Evolutionary conservation across 345 rosid species (phyloP).

Genomic region (Corchorus capsularis): DNA sequence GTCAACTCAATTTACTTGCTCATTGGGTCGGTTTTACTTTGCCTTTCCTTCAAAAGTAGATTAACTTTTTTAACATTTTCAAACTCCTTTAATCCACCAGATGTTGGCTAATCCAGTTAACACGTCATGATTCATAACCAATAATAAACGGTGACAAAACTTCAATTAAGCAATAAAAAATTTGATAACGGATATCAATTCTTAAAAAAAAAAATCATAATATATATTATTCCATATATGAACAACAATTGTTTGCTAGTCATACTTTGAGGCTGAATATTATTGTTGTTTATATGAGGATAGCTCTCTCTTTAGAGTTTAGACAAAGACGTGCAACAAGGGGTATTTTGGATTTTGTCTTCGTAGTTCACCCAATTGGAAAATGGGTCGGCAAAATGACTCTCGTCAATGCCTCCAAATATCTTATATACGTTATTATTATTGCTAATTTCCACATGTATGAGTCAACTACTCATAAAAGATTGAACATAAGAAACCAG

Average conservation of each 20-base stretch:
- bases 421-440: too few relatives aligned
- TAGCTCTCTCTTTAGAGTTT: not conserved
- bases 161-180: not conserved
- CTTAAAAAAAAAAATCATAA: not conserved
- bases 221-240: not conserved
- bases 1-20: not conserved
- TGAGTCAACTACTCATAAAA: not conserved
- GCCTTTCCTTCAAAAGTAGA: not conserved
- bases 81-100: not conserved
- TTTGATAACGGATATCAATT: not conserved
- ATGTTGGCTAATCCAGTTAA: not conserved
- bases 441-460: not conserved
- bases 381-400: not conserved
- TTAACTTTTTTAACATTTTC: not conserved
- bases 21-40: not conserved
- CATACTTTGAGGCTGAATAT: not conserved
- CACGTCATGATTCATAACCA: not conserved
- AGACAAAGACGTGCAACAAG: not conserved
- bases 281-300: not conserved
- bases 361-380: not conserved
- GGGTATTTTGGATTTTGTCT: not conserved
- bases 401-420: not conserved
- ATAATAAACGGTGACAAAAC: not conserved
- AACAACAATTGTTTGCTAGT: not conserved
- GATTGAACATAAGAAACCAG: not conserved